Evolutionary conservation across 1,284 basidiomycete genomes (phyloP).

Genomic region (Neotropicomus parvogracilis): DNA sequence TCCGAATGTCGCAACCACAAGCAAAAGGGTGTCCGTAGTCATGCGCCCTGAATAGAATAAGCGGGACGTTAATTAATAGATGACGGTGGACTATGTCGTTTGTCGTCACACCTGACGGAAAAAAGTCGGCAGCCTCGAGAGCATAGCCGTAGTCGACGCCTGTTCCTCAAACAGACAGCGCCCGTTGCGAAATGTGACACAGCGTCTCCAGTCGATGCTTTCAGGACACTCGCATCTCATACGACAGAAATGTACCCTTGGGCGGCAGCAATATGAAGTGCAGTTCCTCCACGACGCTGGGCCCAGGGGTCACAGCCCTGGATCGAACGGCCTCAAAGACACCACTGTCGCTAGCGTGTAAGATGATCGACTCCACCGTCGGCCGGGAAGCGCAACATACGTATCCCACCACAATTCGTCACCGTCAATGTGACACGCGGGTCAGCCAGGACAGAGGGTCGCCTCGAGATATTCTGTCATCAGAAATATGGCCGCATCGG

Average conservation of each 20-base stretch:
- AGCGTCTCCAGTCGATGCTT: not conserved
- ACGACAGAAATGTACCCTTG: not conserved
- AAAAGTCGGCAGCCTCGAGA: not conserved
- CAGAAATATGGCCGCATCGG: no score
- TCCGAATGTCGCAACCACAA: not conserved
- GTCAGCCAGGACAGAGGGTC: no score
- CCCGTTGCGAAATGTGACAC: slow-evolving; percentile 1
- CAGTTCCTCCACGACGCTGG: not conserved
- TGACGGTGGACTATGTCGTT: not conserved
- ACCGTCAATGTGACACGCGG: no score
- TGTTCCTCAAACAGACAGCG: no score
- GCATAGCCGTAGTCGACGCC: no score
- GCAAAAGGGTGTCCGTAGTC: not conserved
- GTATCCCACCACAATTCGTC: no score
- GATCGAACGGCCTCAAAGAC: no score
- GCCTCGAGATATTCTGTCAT: no score
- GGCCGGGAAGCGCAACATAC: no score
- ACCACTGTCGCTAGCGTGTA: no score
- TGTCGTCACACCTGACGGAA: not conserved
- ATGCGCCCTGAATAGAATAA: slow-evolving; percentile 2
- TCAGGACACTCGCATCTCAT: not conserved
- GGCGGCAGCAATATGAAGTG: not conserved
- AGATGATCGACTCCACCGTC: no score
- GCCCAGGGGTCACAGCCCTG: not conserved
- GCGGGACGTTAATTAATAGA: not conserved